phyloP scores from a whole-genome alignment of 352 stramenopile species.

The Phytophthora boehmeriae region DNA sequence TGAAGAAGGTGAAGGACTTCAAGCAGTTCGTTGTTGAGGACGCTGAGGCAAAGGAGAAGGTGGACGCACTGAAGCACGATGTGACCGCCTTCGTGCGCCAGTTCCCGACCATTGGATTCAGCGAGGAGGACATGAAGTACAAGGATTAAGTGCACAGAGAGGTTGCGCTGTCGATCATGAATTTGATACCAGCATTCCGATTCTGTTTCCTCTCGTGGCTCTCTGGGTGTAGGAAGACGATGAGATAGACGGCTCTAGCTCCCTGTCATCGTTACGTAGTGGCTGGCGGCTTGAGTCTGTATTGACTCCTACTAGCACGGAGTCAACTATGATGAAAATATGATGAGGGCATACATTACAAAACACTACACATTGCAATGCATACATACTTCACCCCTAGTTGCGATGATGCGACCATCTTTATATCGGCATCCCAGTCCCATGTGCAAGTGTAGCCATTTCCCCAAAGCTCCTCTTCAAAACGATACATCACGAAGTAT shows the following conservation, averaged over 20 bases:
- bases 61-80: slow-evolving; percentile 84
- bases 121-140: slow-evolving; percentile 93
- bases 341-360: background rate
- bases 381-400: background rate
- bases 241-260: slow-evolving; percentile 13
- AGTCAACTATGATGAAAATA: background rate
- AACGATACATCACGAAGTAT: slow-evolving; percentile 13
- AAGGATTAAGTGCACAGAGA: slow-evolving; percentile 58
- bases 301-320: slow-evolving; percentile 20
- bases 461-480: slow-evolving; percentile 20
- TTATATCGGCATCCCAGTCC: too few relatives aligned
- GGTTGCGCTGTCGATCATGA: slow-evolving; percentile 8
- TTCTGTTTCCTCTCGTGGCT: slow-evolving; percentile 16
- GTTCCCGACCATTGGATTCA: slow-evolving; percentile 97
- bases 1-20: slow-evolving; percentile 95
- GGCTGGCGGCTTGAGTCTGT: slow-evolving; percentile 17
- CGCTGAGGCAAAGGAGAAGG: slow-evolving; percentile 53
- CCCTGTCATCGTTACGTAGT: slow-evolving; percentile 4
- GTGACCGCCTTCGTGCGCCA: slow-evolving; percentile 94
- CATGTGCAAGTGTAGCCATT: slow-evolving; percentile 17
- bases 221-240: slow-evolving; percentile 20
- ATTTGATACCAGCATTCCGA: slow-evolving; percentile 17
- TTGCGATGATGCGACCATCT: too few relatives aligned
- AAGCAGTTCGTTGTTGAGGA: slow-evolving; percentile 80
- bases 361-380: slow-evolving; percentile 4